Evolutionary conservation across 352 stramenopile species (phyloP).

Genomic region (Phytophthora palmivora): DNA sequence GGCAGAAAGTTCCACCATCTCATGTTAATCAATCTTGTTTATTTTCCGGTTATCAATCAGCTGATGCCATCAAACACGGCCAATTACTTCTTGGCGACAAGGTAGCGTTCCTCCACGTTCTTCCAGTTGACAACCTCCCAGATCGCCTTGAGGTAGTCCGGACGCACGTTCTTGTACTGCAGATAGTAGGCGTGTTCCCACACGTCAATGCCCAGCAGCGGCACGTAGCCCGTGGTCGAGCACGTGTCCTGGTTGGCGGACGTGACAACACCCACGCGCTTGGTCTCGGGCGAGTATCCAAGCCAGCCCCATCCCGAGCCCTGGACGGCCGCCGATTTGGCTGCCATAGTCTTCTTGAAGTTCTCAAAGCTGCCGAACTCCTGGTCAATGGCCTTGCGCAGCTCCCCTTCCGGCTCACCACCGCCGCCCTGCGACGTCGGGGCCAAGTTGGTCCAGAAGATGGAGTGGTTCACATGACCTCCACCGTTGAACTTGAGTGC

Average conservation of each 20-base stretch:
- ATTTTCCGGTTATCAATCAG: not conserved
- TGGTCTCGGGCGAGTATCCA: conserved; percentile 89
- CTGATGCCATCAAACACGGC: not conserved
- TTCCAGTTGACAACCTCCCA: conserved; percentile 99
- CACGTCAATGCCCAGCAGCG: conserved; percentile 98
- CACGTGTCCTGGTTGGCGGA: conserved; percentile 96
- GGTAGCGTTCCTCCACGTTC: conserved; percentile 84
- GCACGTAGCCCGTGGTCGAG: conserved; percentile 95
- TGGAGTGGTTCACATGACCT: conserved; percentile 98
- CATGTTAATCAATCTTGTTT: not conserved
- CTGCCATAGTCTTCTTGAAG: conserved; percentile 91
- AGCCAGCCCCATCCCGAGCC: conserved; percentile 99
- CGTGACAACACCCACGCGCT: conserved; percentile 91
- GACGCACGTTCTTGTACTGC: conserved; percentile 97
- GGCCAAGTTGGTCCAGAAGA: conserved; percentile 98
- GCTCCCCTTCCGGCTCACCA: conserved; percentile 79
- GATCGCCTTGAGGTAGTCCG: conserved; percentile 97
- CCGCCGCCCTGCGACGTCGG: conserved; percentile 79
- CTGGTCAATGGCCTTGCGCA: conserved; percentile 91
- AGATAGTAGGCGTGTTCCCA: conserved; percentile 98
- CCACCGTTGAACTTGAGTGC: conserved; percentile 98
- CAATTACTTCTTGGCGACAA: conserved; percentile 73
- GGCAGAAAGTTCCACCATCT: no score
- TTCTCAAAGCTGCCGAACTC: conserved; percentile 94
- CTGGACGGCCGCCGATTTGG: conserved; percentile 94